phyloP scores from a whole-genome alignment of 2,329 filamentous ascomycete species.

The Exserohilum rostratum region DNA sequence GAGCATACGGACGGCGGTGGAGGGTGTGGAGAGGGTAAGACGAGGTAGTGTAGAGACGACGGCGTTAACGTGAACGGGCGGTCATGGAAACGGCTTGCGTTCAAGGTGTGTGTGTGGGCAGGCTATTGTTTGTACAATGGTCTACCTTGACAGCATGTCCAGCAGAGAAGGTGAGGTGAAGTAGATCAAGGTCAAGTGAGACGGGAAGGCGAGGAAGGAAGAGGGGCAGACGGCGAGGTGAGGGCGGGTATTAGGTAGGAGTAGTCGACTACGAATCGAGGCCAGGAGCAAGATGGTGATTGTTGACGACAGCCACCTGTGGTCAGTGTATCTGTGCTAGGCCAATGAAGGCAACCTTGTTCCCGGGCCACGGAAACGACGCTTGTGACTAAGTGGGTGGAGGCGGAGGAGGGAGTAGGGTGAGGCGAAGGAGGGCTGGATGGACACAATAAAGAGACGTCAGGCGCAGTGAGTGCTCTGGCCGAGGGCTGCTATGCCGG shows the following conservation, averaged over 20 bases:
- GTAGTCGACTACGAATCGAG: conserved; percentile 6
- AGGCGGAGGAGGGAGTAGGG: conserved; percentile 9
- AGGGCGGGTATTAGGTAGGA: neutral
- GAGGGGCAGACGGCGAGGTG: neutral
- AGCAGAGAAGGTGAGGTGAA: conserved; percentile 4
- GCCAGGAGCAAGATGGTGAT: conserved; percentile 44
- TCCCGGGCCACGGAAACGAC: conserved; percentile 28
- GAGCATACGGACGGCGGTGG: conserved; percentile 43
- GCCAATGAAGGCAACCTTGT: conserved; percentile 40
- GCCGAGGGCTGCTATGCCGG: conserved; percentile 16
- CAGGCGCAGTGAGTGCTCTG: conserved; percentile 12
- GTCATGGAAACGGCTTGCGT: conserved; percentile 20
- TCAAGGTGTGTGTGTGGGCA: conserved; percentile 2
- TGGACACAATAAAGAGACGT: conserved; percentile 26
- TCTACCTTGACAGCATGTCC: conserved; percentile 30
- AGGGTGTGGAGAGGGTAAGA: conserved; percentile 6
- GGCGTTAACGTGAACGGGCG: conserved; percentile 23
- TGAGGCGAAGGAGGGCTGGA: conserved; percentile 25
- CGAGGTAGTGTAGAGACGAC: conserved; percentile 16
- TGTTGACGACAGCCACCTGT: conserved; percentile 34
- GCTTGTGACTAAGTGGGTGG: conserved; percentile 13
- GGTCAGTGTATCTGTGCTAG: conserved; percentile 35
- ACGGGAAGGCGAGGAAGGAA: no score
- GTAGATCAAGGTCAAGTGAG: no score
- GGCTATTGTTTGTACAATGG: conserved; percentile 25